Evolutionary conservation across 2,329 filamentous ascomycete species (phyloP), one percentile per base, ranked within the genome.

Genomic region (Talaromyces sp.): DNA sequence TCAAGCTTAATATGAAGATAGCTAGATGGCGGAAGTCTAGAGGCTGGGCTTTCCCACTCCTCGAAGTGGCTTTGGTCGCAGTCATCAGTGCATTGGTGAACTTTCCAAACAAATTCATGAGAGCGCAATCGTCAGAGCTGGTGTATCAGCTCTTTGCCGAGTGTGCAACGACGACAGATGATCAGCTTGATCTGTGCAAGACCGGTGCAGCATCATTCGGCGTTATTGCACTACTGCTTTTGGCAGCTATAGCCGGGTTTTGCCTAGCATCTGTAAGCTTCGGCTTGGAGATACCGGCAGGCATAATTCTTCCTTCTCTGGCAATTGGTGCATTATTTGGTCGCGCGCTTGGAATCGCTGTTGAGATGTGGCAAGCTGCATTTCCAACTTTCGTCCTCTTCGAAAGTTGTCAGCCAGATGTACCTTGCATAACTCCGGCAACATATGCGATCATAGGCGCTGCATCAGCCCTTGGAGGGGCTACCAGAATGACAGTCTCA

Each of bases 401-500:
- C 74, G 80, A 83, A 50, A 87, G 87, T 47, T 99, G 95, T 80
- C 89, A 93, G 70, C 91, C 92, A 3, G 94, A 97, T 76, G 82
- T 91, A 47, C 87, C 89, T 8, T 99, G 95, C 78, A 88, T 99
- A 60, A 97, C 91, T 0, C 94, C 95, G 0, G 95, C 94, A 14
- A 96, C 94, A 1, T 99, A 99, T 74, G 95, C 95, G 68, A 96
- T 99, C 72, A 90, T 99, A 67, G 95, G 95, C 39, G 95, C 95
- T 0, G 94, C 95, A 0, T 93, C 95, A 3, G 92, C 94, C n/a
- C 87, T 99, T 1, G 92, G 91, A 6, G 95, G 95, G 57, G 92
- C 96, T 41, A 98, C 94, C 19, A 88, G 94, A 70, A 96, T 99
- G 89, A 99, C 95, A 0, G 93, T 97, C 11, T 97, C 93, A 13